Conservation (phyloP, 2,329 filamentous ascomycete species). For the Phaeophleospora eucalypticola region DNA sequence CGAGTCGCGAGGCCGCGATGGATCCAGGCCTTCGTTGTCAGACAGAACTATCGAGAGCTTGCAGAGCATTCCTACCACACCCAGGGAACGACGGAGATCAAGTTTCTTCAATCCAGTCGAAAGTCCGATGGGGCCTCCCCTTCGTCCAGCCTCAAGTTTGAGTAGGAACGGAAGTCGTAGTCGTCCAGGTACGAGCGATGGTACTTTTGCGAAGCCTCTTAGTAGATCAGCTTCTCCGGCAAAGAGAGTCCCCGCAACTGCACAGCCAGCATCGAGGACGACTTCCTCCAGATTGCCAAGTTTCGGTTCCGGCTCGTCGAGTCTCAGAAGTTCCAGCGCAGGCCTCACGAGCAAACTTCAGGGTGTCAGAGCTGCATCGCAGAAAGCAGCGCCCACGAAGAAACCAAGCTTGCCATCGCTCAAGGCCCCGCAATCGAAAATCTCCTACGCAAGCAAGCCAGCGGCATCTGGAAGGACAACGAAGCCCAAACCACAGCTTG, state of each 20-base stretch:
- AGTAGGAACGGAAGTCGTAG: conserved; percentile 45
- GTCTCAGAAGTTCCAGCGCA: conserved; percentile 27
- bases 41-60: conserved; percentile 86
- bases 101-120: conserved; percentile 64
- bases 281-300: conserved; percentile 22
- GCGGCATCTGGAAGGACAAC: conserved; percentile 29
- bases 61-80: conserved; percentile 72
- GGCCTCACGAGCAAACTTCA: conserved; percentile 23
- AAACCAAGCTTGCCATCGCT: conserved; percentile 5
- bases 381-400: conserved; percentile 18
- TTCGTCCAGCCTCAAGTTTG: conserved; percentile 61
- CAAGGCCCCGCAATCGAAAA: conserved; percentile 6
- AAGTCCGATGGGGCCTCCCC: conserved; percentile 57
- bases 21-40: conserved; percentile 58
- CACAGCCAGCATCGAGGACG: conserved; percentile 28
- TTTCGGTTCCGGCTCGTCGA: conserved; percentile 22
- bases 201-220: conserved; percentile 27
- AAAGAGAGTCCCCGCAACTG: conserved; percentile 32
- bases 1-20: conserved; percentile 30
- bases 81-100: conserved; percentile 62
- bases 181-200: conserved; percentile 47
- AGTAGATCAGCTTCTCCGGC: conserved; percentile 32
- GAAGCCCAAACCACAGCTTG: conserved; percentile 31
- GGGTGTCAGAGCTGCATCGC: conserved; percentile 12
- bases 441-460: conserved; percentile 32